phyloP scores from a whole-genome alignment of 768 basidiomycete genomes.

The Neoboletus subvelutipes region DNA sequence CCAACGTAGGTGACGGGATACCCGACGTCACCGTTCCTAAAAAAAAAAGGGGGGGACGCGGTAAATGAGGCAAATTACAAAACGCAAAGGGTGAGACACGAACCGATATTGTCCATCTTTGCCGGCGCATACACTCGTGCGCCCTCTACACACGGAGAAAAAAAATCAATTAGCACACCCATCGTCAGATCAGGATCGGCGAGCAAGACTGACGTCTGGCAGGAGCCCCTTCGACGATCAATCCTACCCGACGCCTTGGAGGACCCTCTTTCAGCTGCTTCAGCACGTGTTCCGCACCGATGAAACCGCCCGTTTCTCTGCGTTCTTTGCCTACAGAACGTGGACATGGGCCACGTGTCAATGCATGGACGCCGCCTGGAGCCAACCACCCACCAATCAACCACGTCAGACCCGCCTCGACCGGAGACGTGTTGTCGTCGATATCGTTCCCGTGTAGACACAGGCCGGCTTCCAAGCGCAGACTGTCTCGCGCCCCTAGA shows the following conservation, averaged over 20 bases:
- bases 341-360: background rate
- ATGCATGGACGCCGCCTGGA: background rate
- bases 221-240: conserved; percentile 81
- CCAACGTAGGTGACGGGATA: conserved; percentile 89
- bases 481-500: conserved; percentile 87
- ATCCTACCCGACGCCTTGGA: conserved; percentile 72
- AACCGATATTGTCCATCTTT: conserved; percentile 60
- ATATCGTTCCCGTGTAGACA: conserved; percentile 95
- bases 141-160: conserved; percentile 57
- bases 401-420: conserved; percentile 93
- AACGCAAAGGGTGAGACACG: conserved; percentile 22
- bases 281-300: conserved; percentile 73
- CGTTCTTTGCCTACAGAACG: conserved; percentile 71
- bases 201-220: conserved; percentile 62
- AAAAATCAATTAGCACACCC: background rate
- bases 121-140: conserved; percentile 66
- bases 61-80: conserved; percentile 1
- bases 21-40: conserved; percentile 83
- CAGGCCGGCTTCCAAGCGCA: conserved; percentile 96
- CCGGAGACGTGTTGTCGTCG: conserved; percentile 80
- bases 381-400: conserved; percentile 68
- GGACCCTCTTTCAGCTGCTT: conserved; percentile 81
- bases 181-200: background rate
- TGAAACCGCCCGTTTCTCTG: conserved; percentile 66
- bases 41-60: conserved; percentile 23